Conservation (phyloP, 495 filamentous ascomycete species). For the Rhypophila decipiens region DNA sequence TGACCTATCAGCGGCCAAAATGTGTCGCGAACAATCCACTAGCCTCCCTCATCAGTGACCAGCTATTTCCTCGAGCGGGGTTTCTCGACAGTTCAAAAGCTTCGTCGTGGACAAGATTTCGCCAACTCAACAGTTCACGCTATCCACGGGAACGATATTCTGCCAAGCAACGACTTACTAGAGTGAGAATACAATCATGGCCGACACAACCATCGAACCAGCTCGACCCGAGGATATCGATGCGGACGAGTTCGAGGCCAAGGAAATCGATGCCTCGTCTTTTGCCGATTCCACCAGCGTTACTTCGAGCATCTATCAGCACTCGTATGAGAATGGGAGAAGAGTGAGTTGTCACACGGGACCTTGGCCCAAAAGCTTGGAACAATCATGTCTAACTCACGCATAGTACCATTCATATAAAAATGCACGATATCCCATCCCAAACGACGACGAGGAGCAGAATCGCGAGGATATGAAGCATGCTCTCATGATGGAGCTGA, state of each 20-base stretch:
- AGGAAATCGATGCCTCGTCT: constrained; percentile 10
- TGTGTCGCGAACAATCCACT: no score
- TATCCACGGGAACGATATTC: no score
- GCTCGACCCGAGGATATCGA: no score
- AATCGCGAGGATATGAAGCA: constrained; percentile 40
- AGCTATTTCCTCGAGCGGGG: no score
- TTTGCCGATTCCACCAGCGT: constrained; percentile 27
- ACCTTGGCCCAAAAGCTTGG: neutral
- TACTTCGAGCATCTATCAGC: constrained; percentile 32
- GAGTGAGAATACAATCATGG: no score
- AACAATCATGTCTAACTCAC: constrained; percentile 8
- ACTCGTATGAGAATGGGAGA: constrained; percentile 47
- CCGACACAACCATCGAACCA: no score
- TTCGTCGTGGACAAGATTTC: no score
- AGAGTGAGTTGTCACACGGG: constrained; percentile 29
- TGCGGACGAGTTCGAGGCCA: constrained; percentile 15
- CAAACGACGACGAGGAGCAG: constrained; percentile 48
- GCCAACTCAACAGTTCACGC: no score
- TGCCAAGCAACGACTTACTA: no score
- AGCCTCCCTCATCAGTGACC: no score
- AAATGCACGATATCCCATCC: constrained; percentile 50
- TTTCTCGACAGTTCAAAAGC: no score
- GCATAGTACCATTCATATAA: constrained; percentile 40
- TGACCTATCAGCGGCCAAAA: no score
- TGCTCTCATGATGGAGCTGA: constrained; percentile 22